A percentile compares a stretch with the other conserved stretches of the same genome.
Conservation (phyloP, 2,329 filamentous ascomycete species). For the Fusarium virguliforme region DNA sequence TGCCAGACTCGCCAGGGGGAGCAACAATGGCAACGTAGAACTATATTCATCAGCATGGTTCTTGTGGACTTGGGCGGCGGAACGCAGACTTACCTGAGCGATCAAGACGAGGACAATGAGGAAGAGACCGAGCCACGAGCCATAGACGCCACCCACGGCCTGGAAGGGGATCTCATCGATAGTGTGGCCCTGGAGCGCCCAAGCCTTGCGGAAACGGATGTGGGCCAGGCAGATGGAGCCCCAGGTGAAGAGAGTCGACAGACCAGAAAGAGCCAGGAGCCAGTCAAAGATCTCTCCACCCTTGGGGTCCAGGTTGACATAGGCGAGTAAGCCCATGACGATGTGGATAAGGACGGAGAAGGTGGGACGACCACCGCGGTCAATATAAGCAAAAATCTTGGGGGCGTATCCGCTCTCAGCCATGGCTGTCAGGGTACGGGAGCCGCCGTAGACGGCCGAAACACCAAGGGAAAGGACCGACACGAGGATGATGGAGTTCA, state of each 20-base stretch:
- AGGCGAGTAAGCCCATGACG: constrained; percentile 66
- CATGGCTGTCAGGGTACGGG: constrained; percentile 69
- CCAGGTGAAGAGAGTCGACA: constrained; percentile 77
- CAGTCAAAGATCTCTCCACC: constrained; percentile 73
- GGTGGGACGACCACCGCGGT: constrained; percentile 68
- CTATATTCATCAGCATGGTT: constrained; percentile 49
- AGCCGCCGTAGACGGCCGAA: constrained; percentile 70
- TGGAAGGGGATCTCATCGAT: constrained; percentile 78
- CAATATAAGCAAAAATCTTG: constrained; percentile 68
- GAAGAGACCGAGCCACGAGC: constrained; percentile 74
- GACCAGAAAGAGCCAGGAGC: constrained; percentile 75
- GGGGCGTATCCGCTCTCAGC: constrained; percentile 71
- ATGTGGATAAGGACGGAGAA: constrained; percentile 63
- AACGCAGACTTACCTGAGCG: constrained; percentile 63
- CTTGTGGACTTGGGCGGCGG: background rate
- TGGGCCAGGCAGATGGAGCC: constrained; percentile 74
- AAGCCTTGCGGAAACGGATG: constrained; percentile 77
- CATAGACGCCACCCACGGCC: constrained; percentile 72
- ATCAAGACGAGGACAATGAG: constrained; percentile 71
- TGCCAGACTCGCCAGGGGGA: constrained; percentile 52
- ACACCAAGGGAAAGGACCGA: constrained; percentile 71
- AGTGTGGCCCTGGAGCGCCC: constrained; percentile 71
- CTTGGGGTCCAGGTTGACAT: constrained; percentile 62
- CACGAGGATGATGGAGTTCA: constrained; percentile 70
- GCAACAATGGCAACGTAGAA: constrained; percentile 67